Evolutionary conservation across 192 early-diverging fungal species (phyloP), one percentile per base, ranked within the genome.

Genomic region (Gonapodya sp.): DNA sequence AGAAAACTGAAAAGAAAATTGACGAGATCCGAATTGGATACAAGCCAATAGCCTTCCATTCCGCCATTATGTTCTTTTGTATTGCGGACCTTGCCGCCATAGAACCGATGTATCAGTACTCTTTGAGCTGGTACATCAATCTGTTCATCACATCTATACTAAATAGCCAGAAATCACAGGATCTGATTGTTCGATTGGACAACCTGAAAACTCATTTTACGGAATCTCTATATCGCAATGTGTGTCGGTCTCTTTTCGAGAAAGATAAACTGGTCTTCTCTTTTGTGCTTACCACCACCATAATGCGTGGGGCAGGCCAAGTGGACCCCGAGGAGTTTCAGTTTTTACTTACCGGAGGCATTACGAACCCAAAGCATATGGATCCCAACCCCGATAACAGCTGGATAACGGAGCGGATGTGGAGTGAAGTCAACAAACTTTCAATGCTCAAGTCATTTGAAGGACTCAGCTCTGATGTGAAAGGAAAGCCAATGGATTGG

Each of bases 61-160:
- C 87, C 16, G 88, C 89, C 1, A 79, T 87, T 35, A 79, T 91
- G 33, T 91, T 91, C 81, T 91, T 91, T 78, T 91, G 89, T 81
- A 90, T 91, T 79, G 89, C 89, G 0, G 88, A 91, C 46, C 83
- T 91, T 24, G 89, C 89, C 18, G 89, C 88, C 80, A 91, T 91
- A 78, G 89, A 91, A 78, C 89, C 89, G 36, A 91, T 91, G 89
- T 91, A 91, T 79, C 89, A 91, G 73, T 91, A 91, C 81, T 89
- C 87, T n/a, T 81, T 91, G 8, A 86, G 84, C 0, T 91, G 89
- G 89, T 91, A 86, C 82, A 91, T 91, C 79, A 90, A 89, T 78
- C 81, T 91, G 0, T 91, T 91, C 81, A 87, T 88, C 33, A 73
- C 36, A 35, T 81, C 81, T 1, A 80, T 81, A 24, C 79, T 79